A percentile compares a stretch with the other conserved stretches of the same genome.
Evolutionary conservation across 2,329 filamentous ascomycete species (phyloP).

Genomic region (Rosellinia necatrix): DNA sequence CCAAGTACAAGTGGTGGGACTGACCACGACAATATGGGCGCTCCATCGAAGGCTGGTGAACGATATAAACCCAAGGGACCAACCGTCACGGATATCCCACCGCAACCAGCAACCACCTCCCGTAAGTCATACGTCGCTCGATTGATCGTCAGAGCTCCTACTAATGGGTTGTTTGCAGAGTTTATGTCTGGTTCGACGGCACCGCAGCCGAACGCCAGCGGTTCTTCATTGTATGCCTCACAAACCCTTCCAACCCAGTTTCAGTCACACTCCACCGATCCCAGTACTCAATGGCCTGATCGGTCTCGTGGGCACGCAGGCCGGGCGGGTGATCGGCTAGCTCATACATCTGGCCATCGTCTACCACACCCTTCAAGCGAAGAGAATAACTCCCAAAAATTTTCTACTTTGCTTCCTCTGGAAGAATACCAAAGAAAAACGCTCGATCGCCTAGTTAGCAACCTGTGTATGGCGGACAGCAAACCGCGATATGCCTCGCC

Average conservation of each 20-base stretch:
- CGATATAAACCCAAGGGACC: slow-evolving; percentile 30
- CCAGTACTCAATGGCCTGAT: slow-evolving; percentile 19
- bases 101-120: slow-evolving; percentile 20
- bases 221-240: slow-evolving; percentile 55
- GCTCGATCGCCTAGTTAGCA: slow-evolving; percentile 45
- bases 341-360: neutral
- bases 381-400: slow-evolving; percentile 16
- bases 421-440: slow-evolving; percentile 48
- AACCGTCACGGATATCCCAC: slow-evolving; percentile 16
- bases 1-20: slow-evolving; percentile 16
- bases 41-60: slow-evolving; percentile 31
- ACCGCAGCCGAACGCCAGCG: slow-evolving; percentile 38
- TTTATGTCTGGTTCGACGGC: slow-evolving; percentile 28
- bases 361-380: slow-evolving; percentile 37
- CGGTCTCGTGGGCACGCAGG: slow-evolving; percentile 4
- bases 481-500: slow-evolving; percentile 3
- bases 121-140: slow-evolving; percentile 33
- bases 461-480: slow-evolving; percentile 16
- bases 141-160: no score
- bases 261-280: slow-evolving; percentile 5
- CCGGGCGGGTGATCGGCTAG: slow-evolving; percentile 1
- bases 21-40: slow-evolving; percentile 12
- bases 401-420: slow-evolving; percentile 38
- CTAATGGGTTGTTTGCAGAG: slow-evolving; percentile 26
- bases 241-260: slow-evolving; percentile 17